These are phyloP conservation scores for Kurtzmaniella natalensis DNA, from an alignment of 1,139 yeast genomes.

Conservation along the genomic window DNA sequence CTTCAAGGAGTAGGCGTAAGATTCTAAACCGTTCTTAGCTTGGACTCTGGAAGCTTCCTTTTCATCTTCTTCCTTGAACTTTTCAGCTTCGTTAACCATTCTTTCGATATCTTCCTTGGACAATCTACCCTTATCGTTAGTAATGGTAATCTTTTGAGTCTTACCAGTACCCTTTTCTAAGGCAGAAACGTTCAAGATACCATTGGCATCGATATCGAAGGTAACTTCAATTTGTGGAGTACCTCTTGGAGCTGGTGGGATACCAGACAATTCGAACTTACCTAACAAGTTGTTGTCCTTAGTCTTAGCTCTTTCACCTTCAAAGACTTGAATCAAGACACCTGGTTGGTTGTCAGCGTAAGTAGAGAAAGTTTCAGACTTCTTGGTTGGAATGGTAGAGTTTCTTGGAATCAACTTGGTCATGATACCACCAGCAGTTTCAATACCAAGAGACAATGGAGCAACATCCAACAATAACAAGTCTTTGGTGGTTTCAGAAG, in stretches of 20 bases:
- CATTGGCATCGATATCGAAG: constrained; percentile 91
- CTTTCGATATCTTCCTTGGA: constrained; percentile 49
- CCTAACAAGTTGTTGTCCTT: constrained; percentile 95
- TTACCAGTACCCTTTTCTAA: constrained; percentile 93
- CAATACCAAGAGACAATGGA: constrained; percentile 99
- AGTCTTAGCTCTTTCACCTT: constrained; percentile 96
- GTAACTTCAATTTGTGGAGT: constrained; percentile 96
- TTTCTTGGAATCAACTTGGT: constrained; percentile 95
- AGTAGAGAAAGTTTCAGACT: constrained; percentile 94
- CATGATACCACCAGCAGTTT: constrained; percentile 98
- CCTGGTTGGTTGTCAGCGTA: constrained; percentile 98
- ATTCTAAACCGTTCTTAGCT: constrained; percentile 86
- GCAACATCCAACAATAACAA: constrained; percentile 96
- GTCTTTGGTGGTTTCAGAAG: constrained; percentile 96
- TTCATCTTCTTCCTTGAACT: constrained; percentile 48
- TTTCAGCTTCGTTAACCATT: constrained; percentile 50
- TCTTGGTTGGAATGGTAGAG: constrained; percentile 94
- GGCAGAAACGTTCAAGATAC: constrained; percentile 91
- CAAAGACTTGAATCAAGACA: constrained; percentile 91
- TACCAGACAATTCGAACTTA: constrained; percentile 91
- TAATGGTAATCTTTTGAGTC: constrained; percentile 47
- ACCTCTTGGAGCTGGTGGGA: constrained; percentile 99
- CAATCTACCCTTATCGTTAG: constrained; percentile 50
- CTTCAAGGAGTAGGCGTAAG: constrained; percentile 87
- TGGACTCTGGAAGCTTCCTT: constrained; percentile 44